A percentile compares a stretch with the other conserved stretches of the same genome.
phyloP scores from a whole-genome alignment of 495 filamentous ascomycete species.

The Daldinia loculata region DNA sequence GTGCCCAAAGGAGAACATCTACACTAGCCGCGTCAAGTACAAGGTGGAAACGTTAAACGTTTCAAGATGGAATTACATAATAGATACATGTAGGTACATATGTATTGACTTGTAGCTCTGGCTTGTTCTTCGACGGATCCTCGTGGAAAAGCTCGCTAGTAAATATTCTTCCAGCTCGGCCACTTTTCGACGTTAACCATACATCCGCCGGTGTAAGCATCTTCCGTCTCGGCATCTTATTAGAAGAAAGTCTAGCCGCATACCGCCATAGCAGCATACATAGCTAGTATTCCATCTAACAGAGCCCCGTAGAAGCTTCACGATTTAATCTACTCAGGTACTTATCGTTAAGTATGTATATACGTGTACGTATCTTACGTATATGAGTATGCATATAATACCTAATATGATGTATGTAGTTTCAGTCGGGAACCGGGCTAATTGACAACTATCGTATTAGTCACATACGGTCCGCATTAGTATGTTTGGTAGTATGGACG shows the following conservation, averaged over 20 bases:
- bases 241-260: not conserved
- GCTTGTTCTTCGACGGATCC: not conserved
- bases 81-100: not conserved
- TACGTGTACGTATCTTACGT: not conserved
- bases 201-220: not conserved
- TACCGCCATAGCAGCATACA: not conserved
- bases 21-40: too few species aligned
- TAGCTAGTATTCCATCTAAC: not conserved
- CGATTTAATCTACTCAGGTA: slow-evolving; percentile 1
- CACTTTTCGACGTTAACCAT: not conserved
- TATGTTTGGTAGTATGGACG: not conserved
- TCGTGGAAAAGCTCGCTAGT: not conserved
- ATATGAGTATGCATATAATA: not conserved
- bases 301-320: slow-evolving; percentile 2
- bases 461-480: not conserved
- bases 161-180: not conserved
- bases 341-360: not conserved
- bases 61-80: slow-evolving; percentile 1
- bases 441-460: not conserved
- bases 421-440: not conserved
- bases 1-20: too few species aligned
- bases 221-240: not conserved
- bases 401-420: not conserved
- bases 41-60: not conserved
- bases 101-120: not conserved